Percentiles rank a stretch among this genome's conserved stretches.
Conservation (phyloP, 192 early-diverging fungal genomes). For the Oehlia diaphana region DNA sequence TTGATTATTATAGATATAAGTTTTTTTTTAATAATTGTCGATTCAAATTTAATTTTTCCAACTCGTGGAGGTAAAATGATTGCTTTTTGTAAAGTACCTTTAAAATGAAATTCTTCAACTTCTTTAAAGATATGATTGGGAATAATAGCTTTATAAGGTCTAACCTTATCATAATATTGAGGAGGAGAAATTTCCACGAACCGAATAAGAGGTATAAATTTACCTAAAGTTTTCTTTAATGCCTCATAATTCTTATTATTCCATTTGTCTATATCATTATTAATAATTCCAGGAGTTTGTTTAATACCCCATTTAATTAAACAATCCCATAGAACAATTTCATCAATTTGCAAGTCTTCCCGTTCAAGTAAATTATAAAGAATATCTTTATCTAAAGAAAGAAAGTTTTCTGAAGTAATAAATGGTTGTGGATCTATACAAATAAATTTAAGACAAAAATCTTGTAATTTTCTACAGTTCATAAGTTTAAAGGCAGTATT, state of each 20-base stretch:
- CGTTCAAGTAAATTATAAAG: too few relatives aligned
- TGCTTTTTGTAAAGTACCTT: too few relatives aligned
- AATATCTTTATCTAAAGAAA: too few relatives aligned
- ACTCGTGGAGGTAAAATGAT: too few relatives aligned
- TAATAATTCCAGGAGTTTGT: background rate
- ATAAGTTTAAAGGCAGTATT: background rate
- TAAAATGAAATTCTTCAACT: background rate
- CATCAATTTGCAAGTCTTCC: background rate
- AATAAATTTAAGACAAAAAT: slow-evolving; percentile 4
- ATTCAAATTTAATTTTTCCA: background rate
- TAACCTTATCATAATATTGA: background rate
- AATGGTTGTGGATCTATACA: slow-evolving; percentile 7
- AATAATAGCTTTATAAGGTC: slow-evolving; percentile 8
- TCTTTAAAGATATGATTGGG: background rate
- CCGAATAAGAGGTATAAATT: slow-evolving; percentile 14
- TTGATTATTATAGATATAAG: background rate
- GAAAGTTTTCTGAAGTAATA: background rate
- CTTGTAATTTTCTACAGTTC: slow-evolving; percentile 1
- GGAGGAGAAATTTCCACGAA: background rate
- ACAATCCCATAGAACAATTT: slow-evolving; percentile 6
- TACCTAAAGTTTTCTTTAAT: background rate
- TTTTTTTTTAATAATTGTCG: background rate
- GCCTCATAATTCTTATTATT: background rate
- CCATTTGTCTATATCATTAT: slow-evolving; percentile 1
- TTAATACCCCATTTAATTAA: slow-evolving; percentile 18